Evolutionary conservation across 2,329 filamentous ascomycete species (phyloP), one percentile per base, ranked within the genome.

Genomic region (Arthroderma sp.): DNA sequence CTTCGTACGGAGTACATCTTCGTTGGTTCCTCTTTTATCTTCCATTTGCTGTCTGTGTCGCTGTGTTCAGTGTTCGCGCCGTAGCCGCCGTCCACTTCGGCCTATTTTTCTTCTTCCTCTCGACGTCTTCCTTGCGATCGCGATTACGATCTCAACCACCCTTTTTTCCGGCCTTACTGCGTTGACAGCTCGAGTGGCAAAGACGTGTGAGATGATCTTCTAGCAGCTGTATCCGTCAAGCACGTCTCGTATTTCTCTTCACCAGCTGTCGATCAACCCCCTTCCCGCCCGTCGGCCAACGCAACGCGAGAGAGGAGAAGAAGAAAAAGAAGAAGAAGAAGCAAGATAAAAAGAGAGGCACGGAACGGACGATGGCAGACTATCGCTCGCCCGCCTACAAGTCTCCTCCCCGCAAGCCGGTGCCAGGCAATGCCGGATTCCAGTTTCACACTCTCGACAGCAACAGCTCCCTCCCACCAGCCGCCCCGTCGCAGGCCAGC

Each of bases 301-400:
- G 17, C 21, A 51, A 28, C 9, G 23, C 13, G 25, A n/a, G 25
- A 8, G 2, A 31, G 25, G 23, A 17, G 41, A 23, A 51, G 7
- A 15, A 33, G 23, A 33, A 19, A 13, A 17, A 31, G 25, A 28
- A 49, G 6, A 4, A 49, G 11, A 15, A n/a, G 21, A 28, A 28
- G 9, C 21, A 11, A 54, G 38, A 28, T 23, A 33, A 4, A 28
- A 9, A 47, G 17, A 35, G n/a, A 4, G 31, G 13, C 28, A 39
- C 19, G 23, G n/a, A 7, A 21, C 15, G 23, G 33, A 31, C 19
- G 13, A 63, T 63, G 61, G 59, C 58, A 23, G 61, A 63, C 38
- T 63, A 63, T 35, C 60, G 60, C 21, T 61, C 60, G 17, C 61
- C 61, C 25, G 44, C 54, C n/a, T 54, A 60, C 17, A 59, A 62